These are phyloP conservation scores for Candida adriatica DNA, from an alignment of 805 yeast species.

Conservation along the genomic window DNA sequence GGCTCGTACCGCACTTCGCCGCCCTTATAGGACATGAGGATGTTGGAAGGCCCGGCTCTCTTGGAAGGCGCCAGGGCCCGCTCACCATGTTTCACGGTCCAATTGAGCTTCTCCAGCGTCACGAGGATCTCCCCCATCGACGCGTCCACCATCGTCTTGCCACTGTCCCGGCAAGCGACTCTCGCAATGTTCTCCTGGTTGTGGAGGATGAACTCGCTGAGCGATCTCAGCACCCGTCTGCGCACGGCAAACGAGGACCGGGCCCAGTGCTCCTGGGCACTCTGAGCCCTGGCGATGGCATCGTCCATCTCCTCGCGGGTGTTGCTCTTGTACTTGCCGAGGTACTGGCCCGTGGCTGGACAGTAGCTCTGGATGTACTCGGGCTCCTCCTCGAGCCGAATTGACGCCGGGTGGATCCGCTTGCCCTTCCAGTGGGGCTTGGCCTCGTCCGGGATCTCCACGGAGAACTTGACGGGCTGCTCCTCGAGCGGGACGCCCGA, in stretches of 20 bases:
- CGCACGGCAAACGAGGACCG: conserved; percentile 54
- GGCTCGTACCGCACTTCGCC: conserved; percentile 96
- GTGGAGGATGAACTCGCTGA: conserved; percentile 62
- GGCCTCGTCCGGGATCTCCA: conserved; percentile 68
- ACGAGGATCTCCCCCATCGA: conserved; percentile 95
- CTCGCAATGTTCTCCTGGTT: conserved; percentile 85
- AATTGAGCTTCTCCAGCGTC: conserved; percentile 84
- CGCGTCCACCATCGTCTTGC: conserved; percentile 93
- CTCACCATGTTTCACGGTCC: conserved; percentile 86
- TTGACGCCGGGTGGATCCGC: conserved; percentile 57
- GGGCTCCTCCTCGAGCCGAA: conserved; percentile 57
- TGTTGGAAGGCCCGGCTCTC: conserved; percentile 83
- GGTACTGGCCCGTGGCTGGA: conserved; percentile 91
- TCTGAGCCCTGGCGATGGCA: conserved; percentile 36
- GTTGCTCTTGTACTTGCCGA: conserved; percentile 66
- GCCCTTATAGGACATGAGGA: conserved; percentile 81
- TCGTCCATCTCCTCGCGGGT: conserved; percentile 65
- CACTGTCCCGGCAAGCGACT: conserved; percentile 94
- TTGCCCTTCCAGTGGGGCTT: conserved; percentile 90
- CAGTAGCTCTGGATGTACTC: conserved; percentile 75
- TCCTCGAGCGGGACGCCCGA: conserved; percentile 6
- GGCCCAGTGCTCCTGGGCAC: conserved; percentile 29
- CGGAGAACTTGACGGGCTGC: conserved; percentile 36
- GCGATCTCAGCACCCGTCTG: conserved; percentile 61
- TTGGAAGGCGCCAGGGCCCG: conserved; percentile 50